Evolutionary conservation across 2,329 filamentous ascomycete species (phyloP), one percentile per base, ranked within the genome.

Genomic region (Hypoxylon sp.): DNA sequence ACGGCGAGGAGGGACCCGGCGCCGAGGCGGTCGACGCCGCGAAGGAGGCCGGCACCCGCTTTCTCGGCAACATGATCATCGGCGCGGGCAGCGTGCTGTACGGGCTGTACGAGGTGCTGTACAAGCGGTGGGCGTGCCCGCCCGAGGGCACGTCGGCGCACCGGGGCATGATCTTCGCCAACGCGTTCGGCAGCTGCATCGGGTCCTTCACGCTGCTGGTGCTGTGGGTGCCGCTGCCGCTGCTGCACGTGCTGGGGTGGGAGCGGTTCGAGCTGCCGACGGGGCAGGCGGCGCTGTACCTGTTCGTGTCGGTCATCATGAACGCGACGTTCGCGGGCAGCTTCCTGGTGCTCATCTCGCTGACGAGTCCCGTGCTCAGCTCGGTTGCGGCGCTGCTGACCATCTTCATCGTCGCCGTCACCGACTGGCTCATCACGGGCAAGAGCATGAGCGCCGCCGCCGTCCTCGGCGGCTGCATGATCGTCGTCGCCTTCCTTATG

Each of bases 91-190:
- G 90, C 64, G 88, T 99, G 5, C 82, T 99, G 15, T 99, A 99
- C 74, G 95, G 95, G 0, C 87, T 99, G 43, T 99, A 99, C 75
- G 95, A 99, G 75, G 95, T 99, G 4, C 76, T 99, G 33, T 99
- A 99, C 79, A 99, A 99, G 81, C 88, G 88, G 58, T 87, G 88
- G 58, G 94, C 94, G 11, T 99, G 95, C 72, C 95, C 95, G 9
- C 95, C 95, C 0, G 93, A 97, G 65, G 93, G 92, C 46, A 90
- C 88, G 50, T 88, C 85, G 38, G 86, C 95, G 0, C 86, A 84
- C n/a, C 87, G 93, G n/a, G 93, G 92, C 67, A 95, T 96, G 81
- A 88, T 98, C 58, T 98, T 99, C 68, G 93, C 95, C 69, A 98
- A 96, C 73, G 89, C 90, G 0, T 95, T 98, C 70, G 95, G 92